Evolutionary conservation across 805 yeast genomes (phyloP), one percentile per base, ranked within the genome.

Genomic region (Torulaspora microellipsoides): DNA sequence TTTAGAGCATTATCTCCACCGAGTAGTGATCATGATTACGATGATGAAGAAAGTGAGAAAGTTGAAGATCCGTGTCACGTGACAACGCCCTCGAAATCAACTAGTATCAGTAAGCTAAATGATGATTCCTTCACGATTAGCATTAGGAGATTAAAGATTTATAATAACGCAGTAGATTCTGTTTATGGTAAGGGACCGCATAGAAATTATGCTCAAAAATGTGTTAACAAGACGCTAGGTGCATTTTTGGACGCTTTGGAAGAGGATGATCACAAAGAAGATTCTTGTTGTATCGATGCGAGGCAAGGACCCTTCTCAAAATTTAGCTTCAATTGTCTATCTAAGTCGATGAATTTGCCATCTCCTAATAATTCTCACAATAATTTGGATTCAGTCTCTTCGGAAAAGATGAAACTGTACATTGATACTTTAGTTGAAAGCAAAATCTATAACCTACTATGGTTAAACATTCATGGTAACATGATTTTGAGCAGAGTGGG

Each of bases 141-240:
- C 45, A 55, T 59, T 7, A 52, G 67, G 38, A 47, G 66, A 30
- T 53, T 61, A 14, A 56, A 54, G 43, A 53, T 59, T 12, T 63
- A 63, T 43, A 53, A 62, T 27, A 61, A 60, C 34, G 55, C 51
- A 2, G 45, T 58, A 8, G 42, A 36, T 10, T 54, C 60, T 27
- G 59, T 60, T 3, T 58, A 51, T 31, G 59, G 59, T 8, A 42
- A 36, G 3, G 31, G 34, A 10, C 15, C 31, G 27, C 32, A 38
- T 15, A 39, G 49, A 28, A 45, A 48, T 12, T 57, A 49, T 38
- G 54, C 45, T 12, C 61, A 55, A 36, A 52, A 48, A 17, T 36
- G 30, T 13, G 60, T 63, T 13, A 57, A 63, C 38, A 29, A 41
- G 15, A 52, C 40, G 20, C 42, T 60, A 40, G 45, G 47, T 20